A percentile compares a stretch with the other conserved stretches of the same genome.
Evolutionary conservation across 2,329 filamentous ascomycete species (phyloP).

Genomic region (Sclerotinia subarctica): DNA sequence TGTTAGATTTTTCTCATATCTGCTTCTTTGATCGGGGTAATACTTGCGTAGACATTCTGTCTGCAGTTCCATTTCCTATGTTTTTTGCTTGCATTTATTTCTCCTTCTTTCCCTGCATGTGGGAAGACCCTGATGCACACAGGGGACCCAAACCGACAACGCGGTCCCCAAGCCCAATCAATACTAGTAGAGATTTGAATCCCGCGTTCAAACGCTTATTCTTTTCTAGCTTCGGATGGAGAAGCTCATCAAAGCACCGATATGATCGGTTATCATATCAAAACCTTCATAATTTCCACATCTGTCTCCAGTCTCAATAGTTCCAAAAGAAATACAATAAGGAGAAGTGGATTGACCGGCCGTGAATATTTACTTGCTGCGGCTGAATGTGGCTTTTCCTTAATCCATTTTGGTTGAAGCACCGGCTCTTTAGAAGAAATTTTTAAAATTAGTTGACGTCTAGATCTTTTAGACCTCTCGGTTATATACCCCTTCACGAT

Average conservation of each 20-base stretch:
- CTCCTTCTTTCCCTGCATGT: not conserved
- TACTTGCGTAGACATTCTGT: not conserved
- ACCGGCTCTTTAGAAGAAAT: not conserved
- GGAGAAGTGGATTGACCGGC: not conserved
- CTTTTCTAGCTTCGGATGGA: not conserved
- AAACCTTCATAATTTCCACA: constrained; percentile 8
- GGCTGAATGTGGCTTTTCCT: constrained; percentile 8
- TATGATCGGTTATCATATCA: not conserved
- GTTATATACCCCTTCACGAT: not conserved
- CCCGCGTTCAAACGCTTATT: not conserved
- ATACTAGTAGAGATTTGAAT: not conserved
- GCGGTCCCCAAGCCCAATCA: not conserved
- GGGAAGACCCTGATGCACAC: not conserved
- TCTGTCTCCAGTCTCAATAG: not conserved
- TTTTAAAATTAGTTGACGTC: not conserved
- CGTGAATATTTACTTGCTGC: not conserved
- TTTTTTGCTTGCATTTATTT: not conserved
- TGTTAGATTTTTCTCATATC: not conserved
- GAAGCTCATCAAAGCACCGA: not conserved
- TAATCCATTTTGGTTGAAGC: not conserved
- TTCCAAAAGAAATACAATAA: not conserved
- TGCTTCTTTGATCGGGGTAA: not conserved
- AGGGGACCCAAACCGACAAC: not conserved
- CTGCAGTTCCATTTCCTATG: too few relatives aligned
- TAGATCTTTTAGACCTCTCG: not conserved